phyloP scores from a whole-genome alignment of 176 grass and related monocot species.

The Avena atlantica region DNA sequence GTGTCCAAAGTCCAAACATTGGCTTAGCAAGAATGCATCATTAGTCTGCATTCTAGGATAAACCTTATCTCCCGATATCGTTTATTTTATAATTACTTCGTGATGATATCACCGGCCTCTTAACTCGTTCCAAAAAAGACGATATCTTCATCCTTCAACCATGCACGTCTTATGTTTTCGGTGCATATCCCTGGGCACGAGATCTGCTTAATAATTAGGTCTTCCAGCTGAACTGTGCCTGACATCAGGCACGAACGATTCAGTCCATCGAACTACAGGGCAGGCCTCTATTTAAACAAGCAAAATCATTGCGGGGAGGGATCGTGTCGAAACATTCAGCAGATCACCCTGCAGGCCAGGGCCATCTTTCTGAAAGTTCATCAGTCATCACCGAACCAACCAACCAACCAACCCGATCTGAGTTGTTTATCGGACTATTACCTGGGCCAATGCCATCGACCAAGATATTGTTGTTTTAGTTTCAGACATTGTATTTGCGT shows the following conservation, averaged over 20 bases:
- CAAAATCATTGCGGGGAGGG: constrained; percentile 34
- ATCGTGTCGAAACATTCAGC: constrained; percentile 26
- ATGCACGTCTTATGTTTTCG: constrained; percentile 4
- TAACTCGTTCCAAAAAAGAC: too few species aligned
- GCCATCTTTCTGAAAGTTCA: constrained; percentile 24
- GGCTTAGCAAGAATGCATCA: not conserved
- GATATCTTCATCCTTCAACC: constrained; percentile 1
- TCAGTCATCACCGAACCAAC: not conserved
- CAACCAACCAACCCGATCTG: not conserved
- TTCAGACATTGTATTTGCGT: constrained; percentile 39
- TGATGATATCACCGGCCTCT: constrained; percentile 27
- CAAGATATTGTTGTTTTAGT: constrained; percentile 49
- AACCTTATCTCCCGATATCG: not conserved
- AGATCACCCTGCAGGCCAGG: not conserved
- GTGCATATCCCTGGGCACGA: constrained; percentile 20
- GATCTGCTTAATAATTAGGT: not conserved
- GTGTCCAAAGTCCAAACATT: not conserved
- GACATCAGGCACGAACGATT: constrained; percentile 14
- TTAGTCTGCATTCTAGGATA: not conserved
- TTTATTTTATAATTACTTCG: not conserved
- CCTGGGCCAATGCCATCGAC: constrained; percentile 26
- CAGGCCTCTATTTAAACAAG: not conserved
- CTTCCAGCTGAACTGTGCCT: constrained; percentile 15
- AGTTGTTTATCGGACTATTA: constrained; percentile 18
- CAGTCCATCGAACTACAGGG: not conserved